phyloP scores from a whole-genome alignment of 176 grass and related monocot genomes.

The Dactylis glomerata region DNA sequence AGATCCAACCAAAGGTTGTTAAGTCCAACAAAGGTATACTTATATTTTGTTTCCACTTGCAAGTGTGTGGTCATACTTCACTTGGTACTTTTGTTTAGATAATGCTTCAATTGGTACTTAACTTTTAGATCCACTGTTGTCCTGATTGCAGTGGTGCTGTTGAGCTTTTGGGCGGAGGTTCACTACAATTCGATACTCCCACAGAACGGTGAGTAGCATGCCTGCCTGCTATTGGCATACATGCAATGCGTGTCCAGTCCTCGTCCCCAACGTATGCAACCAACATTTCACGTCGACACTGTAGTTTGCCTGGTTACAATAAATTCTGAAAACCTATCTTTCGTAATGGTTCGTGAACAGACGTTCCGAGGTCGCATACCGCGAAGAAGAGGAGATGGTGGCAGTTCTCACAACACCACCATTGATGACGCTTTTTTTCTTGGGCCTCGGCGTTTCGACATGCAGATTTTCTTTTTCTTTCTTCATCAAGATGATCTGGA shows the following conservation, averaged over 20 bases:
- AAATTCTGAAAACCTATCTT: slow-evolving; percentile 2
- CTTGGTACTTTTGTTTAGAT: background rate
- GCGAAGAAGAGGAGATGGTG: slow-evolving; percentile 93
- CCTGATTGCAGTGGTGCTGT: slow-evolving; percentile 66
- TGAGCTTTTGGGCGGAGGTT: slow-evolving; percentile 99
- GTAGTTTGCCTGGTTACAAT: background rate
- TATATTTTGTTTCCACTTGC: background rate
- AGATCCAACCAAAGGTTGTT: slow-evolving; percentile 92
- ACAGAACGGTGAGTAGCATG: slow-evolving; percentile 76
- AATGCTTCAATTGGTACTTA: background rate
- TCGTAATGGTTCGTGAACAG: slow-evolving; percentile 32
- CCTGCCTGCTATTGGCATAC: slow-evolving; percentile 31
- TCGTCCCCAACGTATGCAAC: slow-evolving; percentile 37
- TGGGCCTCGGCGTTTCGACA: background rate
- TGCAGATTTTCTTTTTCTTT: slow-evolving; percentile 13
- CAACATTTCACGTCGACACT: background rate
- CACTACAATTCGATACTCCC: slow-evolving; percentile 96
- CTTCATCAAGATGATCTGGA: slow-evolving; percentile 16
- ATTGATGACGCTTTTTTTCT: slow-evolving; percentile 27
- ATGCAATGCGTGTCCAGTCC: slow-evolving; percentile 14
- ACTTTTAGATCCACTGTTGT: background rate
- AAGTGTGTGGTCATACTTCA: background rate
- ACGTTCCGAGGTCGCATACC: slow-evolving; percentile 51
- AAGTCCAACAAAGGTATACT: slow-evolving; percentile 90
- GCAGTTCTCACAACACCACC: slow-evolving; percentile 54